Base-by-base conservation (phyloP, 306 rosid species). In the Quercus engelmannii region DNA sequence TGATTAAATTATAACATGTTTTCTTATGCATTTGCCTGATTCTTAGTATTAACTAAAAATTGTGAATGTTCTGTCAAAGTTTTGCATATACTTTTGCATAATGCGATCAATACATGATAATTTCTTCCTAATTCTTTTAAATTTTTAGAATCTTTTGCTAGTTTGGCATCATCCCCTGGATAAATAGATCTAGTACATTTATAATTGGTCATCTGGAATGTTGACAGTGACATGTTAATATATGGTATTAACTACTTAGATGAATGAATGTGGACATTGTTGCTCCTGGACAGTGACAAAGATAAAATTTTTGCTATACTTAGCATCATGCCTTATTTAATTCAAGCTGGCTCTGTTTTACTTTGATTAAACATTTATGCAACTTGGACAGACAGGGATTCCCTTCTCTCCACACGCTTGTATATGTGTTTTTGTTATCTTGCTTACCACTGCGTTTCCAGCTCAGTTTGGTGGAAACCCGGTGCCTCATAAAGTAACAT, bases 161-260 rank as follows among this genome's bases (percentile, higher is more conserved):
- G 76, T 35, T 76, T 72, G 74, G 79, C 73, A 8, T 65, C 58
- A 31, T 75, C 52, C 46, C 19, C 46, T 2, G 46, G 46, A 41
- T 41, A 8, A 41, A 41, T 8, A 8, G 11, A 41, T 14, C 1
- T 70, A n/a, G 57, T 30, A 2, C 49, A 33, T 9, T 55, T 75
- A 59, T n/a, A 20, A 61, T 74, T 80, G 79, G 55, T 70, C 58
- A 35, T 76, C 6, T 82, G 76, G 82, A 43, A 56, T 81, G 75
- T 78, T 33, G 79, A 81, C 59, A 72, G 62, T 8, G 81, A 87
- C 74, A 20, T 76, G 70, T 78, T 64, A 71, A 64, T 65, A 21
- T 58, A 18, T 33, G 41, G 4, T 9, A 41, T 11, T 33, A 17
- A 56, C 63, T 64, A 17, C 73, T 25, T 21, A 33, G 77, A 77